phyloP scores from a whole-genome alignment of 2,329 filamentous ascomycete genomes.

The Lachnum nothofagi region DNA sequence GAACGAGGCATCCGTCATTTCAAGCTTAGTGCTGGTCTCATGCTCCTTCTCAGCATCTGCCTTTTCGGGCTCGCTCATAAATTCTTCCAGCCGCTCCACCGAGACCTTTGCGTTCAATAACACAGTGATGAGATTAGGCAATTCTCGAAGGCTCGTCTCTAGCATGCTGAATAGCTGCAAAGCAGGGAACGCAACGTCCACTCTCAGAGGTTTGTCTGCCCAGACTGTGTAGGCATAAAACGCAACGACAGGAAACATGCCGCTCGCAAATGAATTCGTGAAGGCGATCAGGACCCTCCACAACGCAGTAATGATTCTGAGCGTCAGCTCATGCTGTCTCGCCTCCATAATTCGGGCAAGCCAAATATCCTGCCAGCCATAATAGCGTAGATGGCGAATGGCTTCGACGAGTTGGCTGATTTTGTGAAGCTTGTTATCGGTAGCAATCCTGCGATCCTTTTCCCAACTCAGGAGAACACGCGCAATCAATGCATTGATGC shows the following conservation, averaged over 20 bases:
- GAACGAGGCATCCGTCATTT: conserved; percentile 64
- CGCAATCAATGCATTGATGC: conserved; percentile 64
- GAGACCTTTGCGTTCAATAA: conserved; percentile 80
- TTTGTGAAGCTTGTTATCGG: conserved; percentile 72
- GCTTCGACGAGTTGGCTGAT: conserved; percentile 78
- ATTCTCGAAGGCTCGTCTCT: conserved; percentile 65
- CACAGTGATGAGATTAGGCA: conserved; percentile 70
- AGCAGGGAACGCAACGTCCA: conserved; percentile 83
- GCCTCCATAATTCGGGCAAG: conserved; percentile 63
- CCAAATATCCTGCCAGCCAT: conserved; percentile 77
- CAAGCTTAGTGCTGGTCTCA: conserved; percentile 30
- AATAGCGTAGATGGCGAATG: conserved; percentile 31
- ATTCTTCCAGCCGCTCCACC: conserved; percentile 73
- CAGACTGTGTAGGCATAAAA: conserved; percentile 77
- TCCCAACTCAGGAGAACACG: conserved; percentile 64
- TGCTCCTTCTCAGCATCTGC: conserved; percentile 41
- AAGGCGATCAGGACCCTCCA: conserved; percentile 60
- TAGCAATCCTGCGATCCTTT: conserved; percentile 63
- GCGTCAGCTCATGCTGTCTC: conserved; percentile 60
- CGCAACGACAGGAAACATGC: conserved; percentile 72
- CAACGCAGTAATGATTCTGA: conserved; percentile 59
- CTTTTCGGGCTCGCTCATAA: conserved; percentile 82
- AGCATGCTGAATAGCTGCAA: conserved; percentile 75
- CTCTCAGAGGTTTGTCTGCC: conserved; percentile 60
- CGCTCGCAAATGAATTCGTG: conserved; percentile 65